phyloP scores from a whole-genome alignment of 1,139 yeast species.

The Candida buenavistaensis region DNA sequence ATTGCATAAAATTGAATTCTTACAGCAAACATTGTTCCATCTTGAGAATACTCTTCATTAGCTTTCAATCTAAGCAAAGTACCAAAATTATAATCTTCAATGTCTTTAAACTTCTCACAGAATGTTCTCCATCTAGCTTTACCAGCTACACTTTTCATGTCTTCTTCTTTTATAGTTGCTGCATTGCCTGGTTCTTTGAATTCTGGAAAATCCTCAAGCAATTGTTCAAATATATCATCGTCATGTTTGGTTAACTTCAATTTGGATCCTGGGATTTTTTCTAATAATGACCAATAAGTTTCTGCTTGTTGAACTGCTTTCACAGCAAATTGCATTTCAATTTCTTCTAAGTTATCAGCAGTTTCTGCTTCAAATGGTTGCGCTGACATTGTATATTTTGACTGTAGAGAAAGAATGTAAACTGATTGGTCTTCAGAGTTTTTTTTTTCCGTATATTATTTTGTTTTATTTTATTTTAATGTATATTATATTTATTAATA shows the following conservation, averaged over 20 bases:
- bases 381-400: constrained; percentile 11
- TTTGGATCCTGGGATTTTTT: constrained; percentile 73
- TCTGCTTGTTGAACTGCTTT: constrained; percentile 96
- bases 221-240: constrained; percentile 73
- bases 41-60: constrained; percentile 75
- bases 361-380: constrained; percentile 48
- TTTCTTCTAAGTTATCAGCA: constrained; percentile 63
- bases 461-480: too few species aligned
- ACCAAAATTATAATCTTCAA: constrained; percentile 94
- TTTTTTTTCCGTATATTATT: constrained; percentile 1
- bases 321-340: constrained; percentile 96
- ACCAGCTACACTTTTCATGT: constrained; percentile 76
- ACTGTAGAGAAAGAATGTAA: constrained; percentile 8
- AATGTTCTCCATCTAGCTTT: constrained; percentile 91
- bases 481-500: too few species aligned
- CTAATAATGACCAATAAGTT: constrained; percentile 84
- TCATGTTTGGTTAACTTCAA: constrained; percentile 78
- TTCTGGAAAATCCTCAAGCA: constrained; percentile 82
- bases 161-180: constrained; percentile 66
- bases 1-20: constrained; percentile 93
- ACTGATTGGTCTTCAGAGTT: neutral
- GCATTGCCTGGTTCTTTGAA: constrained; percentile 59
- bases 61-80: constrained; percentile 78
- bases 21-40: constrained; percentile 84
- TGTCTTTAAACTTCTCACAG: constrained; percentile 77